Base-by-base conservation (phyloP, 2,329 filamentous ascomycete species). In the Fusarium torulosum region DNA sequence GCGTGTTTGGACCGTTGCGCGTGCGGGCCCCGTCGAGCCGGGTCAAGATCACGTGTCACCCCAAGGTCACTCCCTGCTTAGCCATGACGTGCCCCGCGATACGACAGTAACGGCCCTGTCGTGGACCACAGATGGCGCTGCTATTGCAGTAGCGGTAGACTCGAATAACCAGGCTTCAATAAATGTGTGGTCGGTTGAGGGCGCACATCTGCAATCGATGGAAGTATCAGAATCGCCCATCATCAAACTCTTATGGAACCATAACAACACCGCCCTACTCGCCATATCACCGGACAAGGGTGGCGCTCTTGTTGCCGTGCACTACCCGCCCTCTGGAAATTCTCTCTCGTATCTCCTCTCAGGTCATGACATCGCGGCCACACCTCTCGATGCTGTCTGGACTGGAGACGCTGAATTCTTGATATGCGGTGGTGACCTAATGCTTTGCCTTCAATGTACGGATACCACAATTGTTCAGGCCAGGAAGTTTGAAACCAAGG, bases 1-100 rank as follows among this genome's bases (percentile, higher is more conserved):
- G 82, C 87, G 88, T 69, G 83, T 90, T 80, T 90, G 88, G 88
- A 89, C 85, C 66, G 78, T 90, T 71, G 84, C 85, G 77, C 85
- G 84, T 83, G 81, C 81, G 75, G 79, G 82, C 72, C 79, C 80
- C 70, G 74, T 81, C 63, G 79, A 79, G 51, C 72, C 76, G 42
- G 75, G 75, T 52, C 72, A 75, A 54, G 80, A 83, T 79, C 78
- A 79, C 78, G 80, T 80, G 77, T 76, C 78, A 63, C 76, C 74
- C 38, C 67, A 71, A 57, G 75, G 74, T 41, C 76, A 76, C 45
- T 72, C 76, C 65, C 79, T 90, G 50, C 76, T 88, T 45, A 84
- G 88, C 63, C 83, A 86, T 35, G 83, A 85, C 44, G 79, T 83
- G 20, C 81, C 84, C n/a, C 76, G 78, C 46, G 80, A 81, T 58